Base-by-base conservation (phyloP, 2,329 filamentous ascomycete species). In the Periconia digitata region DNA sequence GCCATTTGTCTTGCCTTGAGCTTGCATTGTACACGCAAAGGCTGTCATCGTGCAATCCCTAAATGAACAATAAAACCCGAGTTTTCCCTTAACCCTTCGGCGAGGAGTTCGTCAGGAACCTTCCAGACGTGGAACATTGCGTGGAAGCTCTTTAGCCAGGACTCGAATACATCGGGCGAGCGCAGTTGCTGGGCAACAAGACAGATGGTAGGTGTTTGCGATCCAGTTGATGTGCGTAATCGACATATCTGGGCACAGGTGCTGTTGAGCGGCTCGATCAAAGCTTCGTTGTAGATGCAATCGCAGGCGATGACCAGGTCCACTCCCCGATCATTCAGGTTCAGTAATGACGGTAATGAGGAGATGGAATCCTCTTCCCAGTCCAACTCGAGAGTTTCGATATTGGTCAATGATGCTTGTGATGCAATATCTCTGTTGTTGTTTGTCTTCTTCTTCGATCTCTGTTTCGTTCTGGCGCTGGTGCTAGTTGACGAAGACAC, bases 201-300 rank as follows among this genome's bases (percentile, higher is more conserved):
- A 64, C 89, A 92, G 0, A 96, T 57, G 5, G 89, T 87, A 2
- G 87, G 81, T 40, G 48, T 60, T 10, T 55, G 47, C 1, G 43
- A 27, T 1, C 49, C 27, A 8, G 41, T 22, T n/a, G 40, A 27
- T 6, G 46, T 41, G n/a, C 85, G 77, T 15, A 92, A 70, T 8
- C 74, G 74, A 70, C 90, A 95, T 20, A 85, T 79, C 53, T 95
- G 88, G 6, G 78, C 83, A 67, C 89, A 95, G 0, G 90, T 88
- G 60, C 86, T 82, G n/a, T 94, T 88, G 41, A 97, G 82, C 0
- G 92, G 90, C 37, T 82, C 76, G 20, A 97, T 83, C 3, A 97
- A 80, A 2, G 87, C 83, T 56, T 96, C 89, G 72, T 97, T 99
- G 76, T 95, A 99, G 58, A 99, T 87, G 71, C 92, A 96, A 71